phyloP scores from a whole-genome alignment of 768 basidiomycete genomes.

The Kwoniella dendrophila region DNA sequence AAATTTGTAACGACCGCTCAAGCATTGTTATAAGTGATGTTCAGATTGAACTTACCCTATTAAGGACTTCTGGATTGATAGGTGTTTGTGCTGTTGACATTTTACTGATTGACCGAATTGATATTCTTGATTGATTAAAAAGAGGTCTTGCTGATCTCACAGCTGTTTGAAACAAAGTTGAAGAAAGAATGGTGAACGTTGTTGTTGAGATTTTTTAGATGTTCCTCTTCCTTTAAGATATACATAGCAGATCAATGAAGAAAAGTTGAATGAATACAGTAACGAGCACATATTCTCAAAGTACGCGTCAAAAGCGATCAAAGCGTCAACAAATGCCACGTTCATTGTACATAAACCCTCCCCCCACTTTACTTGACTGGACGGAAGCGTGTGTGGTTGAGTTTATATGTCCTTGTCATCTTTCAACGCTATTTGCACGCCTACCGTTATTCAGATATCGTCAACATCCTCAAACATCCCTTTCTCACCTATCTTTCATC shows the following conservation, averaged over 20 bases:
- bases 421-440: neutral
- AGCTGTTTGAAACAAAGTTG: neutral
- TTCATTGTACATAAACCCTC: neutral
- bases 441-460: too few species aligned
- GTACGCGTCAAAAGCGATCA: neutral
- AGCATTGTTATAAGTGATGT: too few species aligned
- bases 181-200: slow-evolving; percentile 4
- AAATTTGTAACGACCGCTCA: too few species aligned
- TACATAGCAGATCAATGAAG: neutral
- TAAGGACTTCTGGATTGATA: slow-evolving; percentile 42
- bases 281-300: neutral
- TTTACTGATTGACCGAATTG: neutral
- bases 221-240: too few species aligned
- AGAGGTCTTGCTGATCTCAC: slow-evolving; percentile 3
- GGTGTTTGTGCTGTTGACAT: slow-evolving; percentile 14
- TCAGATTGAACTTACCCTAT: slow-evolving; percentile 31
- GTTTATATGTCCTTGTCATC: slow-evolving; percentile 1
- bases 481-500: slow-evolving; percentile 6
- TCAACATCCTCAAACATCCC: neutral
- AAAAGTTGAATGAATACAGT: neutral
- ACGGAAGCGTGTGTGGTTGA: too few species aligned
- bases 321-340: neutral
- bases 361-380: neutral
- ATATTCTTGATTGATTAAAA: neutral
- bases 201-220: neutral